Base-by-base conservation (phyloP, 2,329 filamentous ascomycete species). In the Pseudogymnoascus sp. region DNA sequence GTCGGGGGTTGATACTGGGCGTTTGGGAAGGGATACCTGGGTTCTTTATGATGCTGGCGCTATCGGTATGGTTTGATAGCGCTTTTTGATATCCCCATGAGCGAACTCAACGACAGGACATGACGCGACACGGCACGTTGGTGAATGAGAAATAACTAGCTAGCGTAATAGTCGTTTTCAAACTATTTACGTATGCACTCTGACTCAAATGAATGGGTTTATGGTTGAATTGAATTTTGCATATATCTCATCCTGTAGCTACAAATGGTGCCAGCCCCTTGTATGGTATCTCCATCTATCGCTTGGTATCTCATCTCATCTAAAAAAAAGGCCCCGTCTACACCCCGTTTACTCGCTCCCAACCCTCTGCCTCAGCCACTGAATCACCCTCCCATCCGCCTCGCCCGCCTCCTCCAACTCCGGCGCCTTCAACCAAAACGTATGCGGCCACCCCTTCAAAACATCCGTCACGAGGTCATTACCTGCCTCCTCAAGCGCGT, bases 351-450 rank as follows among this genome's bases (percentile, higher is more conserved):
- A 55, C 49, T 55, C 29, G 1, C 4, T 19, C 26, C 65, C 63
- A 23, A 75, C 35, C 65, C 79, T 65, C 78, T 78, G 79, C 23
- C 68, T 69, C 60, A 80, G 62, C 0, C 77, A 78, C 11, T 73
- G 65, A 16, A 80, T 31, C 74, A 80, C 77, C 45, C 72, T 73
- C 65, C 65, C 67, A 59, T 82, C 79, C 7, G 76, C 78, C 65
- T 72, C 67, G 14, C 76, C 66, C 5, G 78, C 76, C 66, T 73
- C 70, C 11, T 74, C 68, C 67, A 80, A 66, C 62, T 75, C 69
- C 35, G 77, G 78, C 19, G 75, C 75, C 70, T 77, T 75, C 63
- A 82, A 68, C 80, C 80, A 82, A 67, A 80, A 82, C 6, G 80
- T 82, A 71, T 82, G 80, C 16, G 80, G 79, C 74, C 76, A 81